These are phyloP conservation scores for Candida germanica DNA, from an alignment of 805 yeast genomes.

Conservation along the genomic window DNA sequence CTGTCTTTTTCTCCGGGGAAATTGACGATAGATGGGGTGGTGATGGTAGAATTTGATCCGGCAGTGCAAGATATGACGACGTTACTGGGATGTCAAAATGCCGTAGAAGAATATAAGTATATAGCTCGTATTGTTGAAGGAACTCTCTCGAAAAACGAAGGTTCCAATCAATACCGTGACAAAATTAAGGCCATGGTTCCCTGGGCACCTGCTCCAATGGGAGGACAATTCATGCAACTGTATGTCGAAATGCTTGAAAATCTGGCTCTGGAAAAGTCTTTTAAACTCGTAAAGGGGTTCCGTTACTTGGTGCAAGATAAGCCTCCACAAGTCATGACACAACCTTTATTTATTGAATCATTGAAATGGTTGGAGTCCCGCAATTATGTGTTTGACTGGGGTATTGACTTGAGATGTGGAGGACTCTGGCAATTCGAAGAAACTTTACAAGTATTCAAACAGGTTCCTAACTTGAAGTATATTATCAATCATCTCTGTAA, in stretches of 20 bases:
- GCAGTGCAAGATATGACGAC: conserved; percentile 10
- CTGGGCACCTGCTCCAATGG: conserved; percentile 44
- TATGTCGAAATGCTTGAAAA: conserved; percentile 14
- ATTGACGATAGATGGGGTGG: conserved; percentile 22
- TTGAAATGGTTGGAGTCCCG: conserved; percentile 31
- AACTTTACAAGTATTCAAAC: conserved; percentile 22
- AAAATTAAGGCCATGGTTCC: conserved; percentile 34
- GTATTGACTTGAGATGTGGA: conserved; percentile 35
- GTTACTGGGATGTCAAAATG: conserved; percentile 21
- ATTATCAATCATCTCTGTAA: conserved; percentile 44
- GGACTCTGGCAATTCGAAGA: conserved; percentile 43
- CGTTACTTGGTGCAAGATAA: conserved; percentile 44
- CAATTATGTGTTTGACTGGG: conserved; percentile 38
- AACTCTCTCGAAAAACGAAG: conserved; percentile 9
- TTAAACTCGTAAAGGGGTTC: conserved; percentile 33
- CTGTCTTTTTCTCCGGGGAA: conserved; percentile 5
- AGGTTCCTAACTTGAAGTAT: conserved; percentile 25
- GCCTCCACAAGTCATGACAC: conserved; percentile 32
- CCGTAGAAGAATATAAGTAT: conserved; percentile 19
- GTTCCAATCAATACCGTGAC: conserved; percentile 10
- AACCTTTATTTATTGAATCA: conserved; percentile 23
- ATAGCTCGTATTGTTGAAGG: conserved; percentile 14
- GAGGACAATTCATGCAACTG: conserved; percentile 18
- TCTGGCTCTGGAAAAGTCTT: conserved; percentile 6
- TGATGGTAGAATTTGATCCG: conserved; percentile 36